These are phyloP conservation scores for Solanum infundibuliforme DNA, from an alignment of 257 asterid genomes.

Conservation along the genomic window DNA sequence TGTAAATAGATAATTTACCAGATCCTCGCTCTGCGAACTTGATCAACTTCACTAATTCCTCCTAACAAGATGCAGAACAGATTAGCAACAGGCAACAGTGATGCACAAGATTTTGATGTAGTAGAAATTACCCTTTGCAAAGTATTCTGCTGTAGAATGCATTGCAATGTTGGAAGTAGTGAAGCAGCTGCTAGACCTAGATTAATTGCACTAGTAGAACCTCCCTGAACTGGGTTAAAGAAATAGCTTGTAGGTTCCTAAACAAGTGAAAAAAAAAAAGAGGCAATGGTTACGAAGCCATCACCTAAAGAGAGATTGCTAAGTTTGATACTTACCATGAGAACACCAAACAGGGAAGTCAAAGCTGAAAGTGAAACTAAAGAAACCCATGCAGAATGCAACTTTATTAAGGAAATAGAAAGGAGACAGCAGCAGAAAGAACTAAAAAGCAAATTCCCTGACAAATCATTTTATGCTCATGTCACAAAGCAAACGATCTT, in stretches of 20 bases:
- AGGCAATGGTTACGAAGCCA: conserved; percentile 31
- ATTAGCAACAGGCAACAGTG: conserved; percentile 20
- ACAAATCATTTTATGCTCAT: not conserved
- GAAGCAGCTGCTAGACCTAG: conserved; percentile 44
- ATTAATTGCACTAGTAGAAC: conserved; percentile 27
- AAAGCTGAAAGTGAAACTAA: not conserved
- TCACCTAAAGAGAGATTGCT: conserved; percentile 16
- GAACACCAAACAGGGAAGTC: not conserved
- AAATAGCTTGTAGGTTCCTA: conserved; percentile 45
- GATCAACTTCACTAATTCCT: conserved; percentile 61
- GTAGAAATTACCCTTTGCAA: conserved; percentile 61
- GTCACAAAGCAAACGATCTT: not conserved
- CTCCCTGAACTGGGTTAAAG: conserved; percentile 33
- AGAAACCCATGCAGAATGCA: not conserved
- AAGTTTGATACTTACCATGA: conserved; percentile 12
- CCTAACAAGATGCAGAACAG: conserved; percentile 40
- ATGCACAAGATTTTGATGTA: conserved; percentile 3
- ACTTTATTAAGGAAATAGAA: not conserved
- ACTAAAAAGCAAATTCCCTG: not conserved
- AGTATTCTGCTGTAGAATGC: conserved; percentile 63
- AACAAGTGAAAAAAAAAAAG: conserved; percentile 11
- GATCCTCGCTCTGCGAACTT: conserved; percentile 72
- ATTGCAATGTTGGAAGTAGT: conserved; percentile 69
- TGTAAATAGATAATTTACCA: conserved; percentile 31
- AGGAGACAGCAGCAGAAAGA: not conserved